Conservation (phyloP, 2,329 filamentous ascomycete species). For the Phialophora tarda region DNA sequence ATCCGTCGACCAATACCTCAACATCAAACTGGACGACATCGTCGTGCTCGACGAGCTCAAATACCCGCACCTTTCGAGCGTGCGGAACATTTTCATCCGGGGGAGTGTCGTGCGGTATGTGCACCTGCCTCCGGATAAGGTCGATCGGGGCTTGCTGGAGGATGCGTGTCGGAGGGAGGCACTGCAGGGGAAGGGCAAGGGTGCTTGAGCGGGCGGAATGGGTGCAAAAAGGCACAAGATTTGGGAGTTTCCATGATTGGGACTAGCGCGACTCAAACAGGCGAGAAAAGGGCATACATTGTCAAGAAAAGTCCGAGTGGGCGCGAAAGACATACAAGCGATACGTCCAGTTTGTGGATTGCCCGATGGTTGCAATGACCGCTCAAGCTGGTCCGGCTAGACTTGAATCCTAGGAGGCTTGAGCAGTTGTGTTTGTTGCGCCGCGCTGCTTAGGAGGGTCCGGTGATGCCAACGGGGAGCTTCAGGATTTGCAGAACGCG, state of each 20-base stretch:
- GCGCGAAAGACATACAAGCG: background rate
- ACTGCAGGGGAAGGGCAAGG: constrained; percentile 35
- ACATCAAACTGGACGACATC: constrained; percentile 98
- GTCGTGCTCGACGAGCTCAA: constrained; percentile 89
- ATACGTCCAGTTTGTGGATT: background rate
- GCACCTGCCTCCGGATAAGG: constrained; percentile 78
- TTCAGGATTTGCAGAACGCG: background rate
- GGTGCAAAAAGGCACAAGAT: background rate
- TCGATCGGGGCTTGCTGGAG: constrained; percentile 85
- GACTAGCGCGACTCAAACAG: background rate
- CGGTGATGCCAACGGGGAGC: background rate
- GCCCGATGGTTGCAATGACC: background rate
- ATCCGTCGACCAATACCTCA: constrained; percentile 97
- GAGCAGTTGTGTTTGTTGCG: background rate
- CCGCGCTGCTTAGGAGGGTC: background rate
- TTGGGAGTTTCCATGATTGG: background rate
- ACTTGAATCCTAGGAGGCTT: background rate
- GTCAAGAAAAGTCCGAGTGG: background rate
- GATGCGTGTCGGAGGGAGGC: constrained; percentile 87
- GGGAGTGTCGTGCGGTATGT: constrained; percentile 93
- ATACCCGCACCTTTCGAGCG: constrained; percentile 88
- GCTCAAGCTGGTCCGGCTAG: background rate
- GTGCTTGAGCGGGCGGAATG: constrained; percentile 6
- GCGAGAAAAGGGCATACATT: background rate
- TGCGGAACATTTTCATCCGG: constrained; percentile 95